Evolutionary conservation across 148 eudicot species (phyloP), one percentile per base, ranked within the genome.

Genomic region (Tetragonia tetragonoides): DNA sequence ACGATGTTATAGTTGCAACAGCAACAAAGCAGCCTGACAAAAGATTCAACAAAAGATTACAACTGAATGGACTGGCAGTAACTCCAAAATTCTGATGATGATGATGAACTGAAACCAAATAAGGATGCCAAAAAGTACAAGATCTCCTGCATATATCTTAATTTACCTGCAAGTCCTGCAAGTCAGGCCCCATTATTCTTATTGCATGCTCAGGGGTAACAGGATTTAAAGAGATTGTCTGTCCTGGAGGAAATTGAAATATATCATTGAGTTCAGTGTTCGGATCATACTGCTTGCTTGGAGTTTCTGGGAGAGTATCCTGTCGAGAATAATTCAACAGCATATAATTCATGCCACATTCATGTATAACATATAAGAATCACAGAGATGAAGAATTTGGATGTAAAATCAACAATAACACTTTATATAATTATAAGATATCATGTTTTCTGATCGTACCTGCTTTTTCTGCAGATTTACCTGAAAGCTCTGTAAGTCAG

Each of bases 201-300:
- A 21, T 63, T 34, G 37, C 34, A 66, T 10, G 18, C 41, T 64
- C 17, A 14, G 79, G 79, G 20, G 75, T 69, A 37, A 14, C 21
- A 71, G 65, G 44, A 75, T 63, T 69, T 34, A 54, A 60, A 61
- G 53, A 69, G 7, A 70, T 66, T n/a, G 37, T 53, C 59, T 72
- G 66, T 34, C 61, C 66, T 57, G 71, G 78, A 54, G 86, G 53
- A 80, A 62, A 57, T 10, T 70, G 78, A 62, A 68, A 53, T 18
- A 64, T 21, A 23, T 60, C 20, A 76, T 66, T 81, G 62, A 21
- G 60, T 71, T 78, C 81, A 41, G 34, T 24, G 8, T 41, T 80
- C 18, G 42, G 18, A 68, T 37, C 70, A 75, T 46, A 47, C 24
- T 18, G 24, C 75, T 60, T 75, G 40, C 39, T 21, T 51, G 75